Base-by-base conservation (phyloP, 192 early-diverging fungal genomes). In the Umbelopsis ramanniana region DNA sequence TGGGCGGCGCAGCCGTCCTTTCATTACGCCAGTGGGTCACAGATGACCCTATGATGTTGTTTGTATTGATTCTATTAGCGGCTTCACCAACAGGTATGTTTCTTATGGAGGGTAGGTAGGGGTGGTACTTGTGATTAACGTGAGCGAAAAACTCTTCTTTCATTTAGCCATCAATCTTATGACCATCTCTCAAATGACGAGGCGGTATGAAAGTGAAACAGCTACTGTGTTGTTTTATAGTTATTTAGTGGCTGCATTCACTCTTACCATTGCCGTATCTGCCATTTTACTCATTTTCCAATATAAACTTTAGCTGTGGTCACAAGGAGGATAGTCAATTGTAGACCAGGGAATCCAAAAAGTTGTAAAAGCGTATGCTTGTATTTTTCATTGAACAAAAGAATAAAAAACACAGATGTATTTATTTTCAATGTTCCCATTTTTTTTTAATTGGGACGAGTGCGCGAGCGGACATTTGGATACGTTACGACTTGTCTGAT, bases 141-240 rank as follows among this genome's bases (percentile, higher is more conserved):
- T 2, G 26, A 15, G 8, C 3, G 14, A 5, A 0, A 57, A 14
- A 0, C 12, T 24, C 10, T 29, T 1, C 14, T 33, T 57, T n/a
- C n/a, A n/a, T n/a, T 9, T n/a, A 40, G 74, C 74, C 22, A 60
- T 75, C 46, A 75, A 75, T 67, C 47, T 53, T 52, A 71, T 75
- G 45, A 75, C 69, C n/a, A 60, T 75, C 2, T 21, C 69, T 22
- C 74, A 75, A 52, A 38, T 75, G 24, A 66, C 57, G 2, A 35
- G 48, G 0, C 48, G 35, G 6, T 75, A 52, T 53, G 52, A 75
- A 52, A 60, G 60, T 17, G 74, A 75, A 33, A 75, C 63, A 9
- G 46, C 69, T 11, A 57, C 68, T 7, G 60, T 75, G 19, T 66
- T 75, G 43, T 66, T 75, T 33, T 75, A 75, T 66, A 52, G 55